phyloP scores from a whole-genome alignment of 768 basidiomycete genomes.

The Chalciporus chontae region DNA sequence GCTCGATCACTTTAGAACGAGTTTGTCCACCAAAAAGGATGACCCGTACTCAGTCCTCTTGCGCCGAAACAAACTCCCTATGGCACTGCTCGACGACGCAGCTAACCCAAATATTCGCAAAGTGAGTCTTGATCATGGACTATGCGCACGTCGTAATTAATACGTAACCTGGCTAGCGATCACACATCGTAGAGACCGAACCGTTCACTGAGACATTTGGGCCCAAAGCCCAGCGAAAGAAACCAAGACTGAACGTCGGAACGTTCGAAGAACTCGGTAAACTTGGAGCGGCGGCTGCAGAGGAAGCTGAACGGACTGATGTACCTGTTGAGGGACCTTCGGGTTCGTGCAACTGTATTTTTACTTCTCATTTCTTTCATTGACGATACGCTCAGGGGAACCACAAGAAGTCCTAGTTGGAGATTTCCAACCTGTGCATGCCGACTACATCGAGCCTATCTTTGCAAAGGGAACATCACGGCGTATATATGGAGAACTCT shows the following conservation, averaged over 20 bases:
- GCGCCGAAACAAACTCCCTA: slow-evolving; percentile 92
- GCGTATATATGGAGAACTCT: slow-evolving; percentile 95
- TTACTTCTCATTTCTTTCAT: neutral
- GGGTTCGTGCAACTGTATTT: slow-evolving; percentile 32
- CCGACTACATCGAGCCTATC: slow-evolving; percentile 84
- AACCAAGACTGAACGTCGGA: slow-evolving; percentile 81
- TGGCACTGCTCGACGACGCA: slow-evolving; percentile 92
- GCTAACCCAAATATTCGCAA: slow-evolving; percentile 77
- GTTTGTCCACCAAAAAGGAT: slow-evolving; percentile 76
- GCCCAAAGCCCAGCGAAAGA: slow-evolving; percentile 91
- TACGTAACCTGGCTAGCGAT: slow-evolving; percentile 44
- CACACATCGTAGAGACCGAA: slow-evolving; percentile 95
- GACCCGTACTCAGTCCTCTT: slow-evolving; percentile 96
- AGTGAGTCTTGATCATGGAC: slow-evolving; percentile 35
- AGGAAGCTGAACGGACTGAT: slow-evolving; percentile 47
- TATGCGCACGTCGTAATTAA: neutral
- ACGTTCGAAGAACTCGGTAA: slow-evolving; percentile 88
- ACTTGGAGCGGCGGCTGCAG: slow-evolving; percentile 51
- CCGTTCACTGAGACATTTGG: slow-evolving; percentile 95
- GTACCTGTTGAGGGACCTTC: slow-evolving; percentile 39
- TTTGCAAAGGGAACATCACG: slow-evolving; percentile 94
- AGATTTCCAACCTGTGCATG: slow-evolving; percentile 58
- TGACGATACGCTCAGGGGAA: slow-evolving; percentile 11
- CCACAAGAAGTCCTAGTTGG: slow-evolving; percentile 17
- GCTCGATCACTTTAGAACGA: slow-evolving; percentile 93